These are phyloP conservation scores for Pelargonium australe DNA, from an alignment of 441 rosid species.

Conservation along the genomic window DNA sequence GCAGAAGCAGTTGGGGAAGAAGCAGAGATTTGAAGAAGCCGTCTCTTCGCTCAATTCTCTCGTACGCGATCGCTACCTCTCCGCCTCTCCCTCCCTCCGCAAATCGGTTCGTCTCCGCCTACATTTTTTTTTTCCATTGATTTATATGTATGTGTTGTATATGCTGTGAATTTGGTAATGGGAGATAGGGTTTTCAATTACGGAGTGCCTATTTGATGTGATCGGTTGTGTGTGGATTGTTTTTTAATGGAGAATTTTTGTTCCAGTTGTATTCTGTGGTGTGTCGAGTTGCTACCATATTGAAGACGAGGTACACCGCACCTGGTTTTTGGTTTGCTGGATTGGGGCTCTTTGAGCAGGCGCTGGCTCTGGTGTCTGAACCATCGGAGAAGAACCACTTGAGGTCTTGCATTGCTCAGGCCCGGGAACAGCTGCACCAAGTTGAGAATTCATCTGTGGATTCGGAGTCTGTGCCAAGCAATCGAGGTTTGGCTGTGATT, in stretches of 20 bases:
- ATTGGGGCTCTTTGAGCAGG: conserved; percentile 53
- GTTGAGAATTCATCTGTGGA: conserved; percentile 33
- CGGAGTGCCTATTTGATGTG: not conserved
- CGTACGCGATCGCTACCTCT: conserved; percentile 38
- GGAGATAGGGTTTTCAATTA: not conserved
- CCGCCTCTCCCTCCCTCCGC: conserved; percentile 57
- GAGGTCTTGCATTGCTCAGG: conserved; percentile 53
- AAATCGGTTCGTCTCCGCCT: conserved; percentile 35
- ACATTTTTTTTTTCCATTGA: not conserved
- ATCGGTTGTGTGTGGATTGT: not conserved
- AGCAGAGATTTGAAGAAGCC: conserved; percentile 66
- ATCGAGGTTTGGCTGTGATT: conserved; percentile 30
- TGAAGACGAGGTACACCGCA: conserved; percentile 72
- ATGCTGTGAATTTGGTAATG: not conserved
- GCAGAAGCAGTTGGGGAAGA: conserved; percentile 68
- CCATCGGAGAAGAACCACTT: conserved; percentile 57
- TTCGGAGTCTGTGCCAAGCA: conserved; percentile 20
- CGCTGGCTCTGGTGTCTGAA: conserved; percentile 46
- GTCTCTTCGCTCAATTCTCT: conserved; percentile 53
- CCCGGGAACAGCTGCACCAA: conserved; percentile 54
- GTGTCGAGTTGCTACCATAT: conserved; percentile 73
- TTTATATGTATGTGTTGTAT: not conserved
- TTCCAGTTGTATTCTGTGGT: conserved; percentile 43
- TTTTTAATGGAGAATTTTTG: not conserved
- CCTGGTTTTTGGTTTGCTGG: conserved; percentile 88